Conservation (phyloP, 345 rosid species). For the Hypericum androsaemum region DNA sequence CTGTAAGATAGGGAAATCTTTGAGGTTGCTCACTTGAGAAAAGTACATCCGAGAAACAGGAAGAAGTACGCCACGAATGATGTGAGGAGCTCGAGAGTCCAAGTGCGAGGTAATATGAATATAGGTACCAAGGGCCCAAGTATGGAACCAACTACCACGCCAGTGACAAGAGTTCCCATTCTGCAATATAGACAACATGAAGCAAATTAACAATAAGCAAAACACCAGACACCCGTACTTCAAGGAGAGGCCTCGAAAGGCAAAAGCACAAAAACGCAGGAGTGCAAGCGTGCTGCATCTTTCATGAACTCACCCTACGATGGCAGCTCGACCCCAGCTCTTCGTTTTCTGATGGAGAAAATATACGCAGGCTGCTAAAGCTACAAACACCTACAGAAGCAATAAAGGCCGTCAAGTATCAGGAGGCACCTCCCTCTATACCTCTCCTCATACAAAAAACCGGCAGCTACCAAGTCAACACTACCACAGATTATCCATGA, state of each 20-base stretch:
- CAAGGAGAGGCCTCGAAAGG: background rate
- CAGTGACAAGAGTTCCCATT: conserved; percentile 64
- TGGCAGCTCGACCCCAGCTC: conserved; percentile 71
- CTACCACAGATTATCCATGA: too few species aligned
- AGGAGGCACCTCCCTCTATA: too few species aligned
- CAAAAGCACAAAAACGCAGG: background rate
- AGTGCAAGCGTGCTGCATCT: background rate
- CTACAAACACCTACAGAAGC: conserved; percentile 69
- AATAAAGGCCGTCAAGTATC: background rate
- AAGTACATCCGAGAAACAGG: conserved; percentile 82
- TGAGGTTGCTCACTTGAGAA: conserved; percentile 46
- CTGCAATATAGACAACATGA: conserved; percentile 26
- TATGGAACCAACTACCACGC: conserved; percentile 77
- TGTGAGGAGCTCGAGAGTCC: conserved; percentile 94
- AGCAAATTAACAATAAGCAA: background rate
- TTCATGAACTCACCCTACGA: conserved; percentile 45
- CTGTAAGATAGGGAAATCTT: too few species aligned
- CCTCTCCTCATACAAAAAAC: too few species aligned
- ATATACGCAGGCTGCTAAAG: conserved; percentile 89
- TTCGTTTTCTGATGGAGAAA: conserved; percentile 90
- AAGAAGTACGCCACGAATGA: conserved; percentile 65
- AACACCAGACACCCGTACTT: too few species aligned
- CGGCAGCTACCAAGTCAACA: too few species aligned
- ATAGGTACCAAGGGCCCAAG: conserved; percentile 80
- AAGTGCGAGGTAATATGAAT: conserved; percentile 55